Percentiles rank a stretch among this genome's conserved stretches.
These are phyloP conservation scores for Starmerella cellae DNA, from an alignment of 805 yeast species.

Conservation along the genomic window DNA sequence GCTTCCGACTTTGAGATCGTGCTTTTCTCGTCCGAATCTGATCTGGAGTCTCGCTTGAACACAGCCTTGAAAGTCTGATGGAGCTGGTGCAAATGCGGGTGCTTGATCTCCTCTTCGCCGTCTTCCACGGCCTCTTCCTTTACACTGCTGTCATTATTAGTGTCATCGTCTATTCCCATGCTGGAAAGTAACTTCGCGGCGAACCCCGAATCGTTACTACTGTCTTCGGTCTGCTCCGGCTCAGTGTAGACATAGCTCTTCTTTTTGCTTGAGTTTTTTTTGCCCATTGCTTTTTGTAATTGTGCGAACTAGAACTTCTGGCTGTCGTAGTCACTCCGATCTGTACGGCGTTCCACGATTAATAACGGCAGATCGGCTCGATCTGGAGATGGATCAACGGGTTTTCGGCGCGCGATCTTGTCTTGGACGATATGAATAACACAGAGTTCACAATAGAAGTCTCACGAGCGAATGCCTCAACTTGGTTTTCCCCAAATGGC, in stretches of 20 bases:
- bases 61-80: slow-evolving; percentile 5
- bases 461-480: too few relatives aligned
- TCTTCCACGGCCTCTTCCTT: neutral
- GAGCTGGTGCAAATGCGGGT: slow-evolving; percentile 12
- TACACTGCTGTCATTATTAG: neutral
- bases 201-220: neutral
- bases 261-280: neutral
- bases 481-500: too few relatives aligned
- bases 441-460: too few relatives aligned
- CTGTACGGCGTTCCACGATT: too few relatives aligned
- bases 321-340: too few relatives aligned
- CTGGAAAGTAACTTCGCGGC: neutral
- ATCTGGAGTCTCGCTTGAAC: slow-evolving; percentile 3
- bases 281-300: neutral
- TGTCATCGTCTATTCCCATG: neutral
- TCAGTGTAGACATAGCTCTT: slow-evolving; percentile 3
- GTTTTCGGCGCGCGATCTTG: too few relatives aligned
- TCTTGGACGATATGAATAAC: too few relatives aligned
- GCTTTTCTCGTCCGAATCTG: neutral
- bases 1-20: neutral
- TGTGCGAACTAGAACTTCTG: too few relatives aligned
- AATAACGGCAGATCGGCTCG: too few relatives aligned
- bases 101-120: slow-evolving; percentile 5
- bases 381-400: too few relatives aligned
- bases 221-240: neutral